Conservation (phyloP, 1,139 yeast genomes). For the Diutina sp. region DNA sequence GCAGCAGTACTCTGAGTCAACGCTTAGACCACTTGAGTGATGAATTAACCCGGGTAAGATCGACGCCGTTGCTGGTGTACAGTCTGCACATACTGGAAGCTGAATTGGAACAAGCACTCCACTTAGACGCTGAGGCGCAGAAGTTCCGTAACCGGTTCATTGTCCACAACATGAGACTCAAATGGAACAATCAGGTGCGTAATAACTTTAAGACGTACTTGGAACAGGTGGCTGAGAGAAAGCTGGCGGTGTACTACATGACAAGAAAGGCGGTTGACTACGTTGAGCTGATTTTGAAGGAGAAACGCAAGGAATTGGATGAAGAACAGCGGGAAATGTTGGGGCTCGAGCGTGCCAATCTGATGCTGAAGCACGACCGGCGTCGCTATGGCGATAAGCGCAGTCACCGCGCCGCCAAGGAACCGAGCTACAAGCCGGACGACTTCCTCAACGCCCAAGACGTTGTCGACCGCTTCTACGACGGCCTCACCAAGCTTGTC, state of each 20-base stretch:
- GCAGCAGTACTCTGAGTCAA: background rate
- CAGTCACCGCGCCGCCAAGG: background rate
- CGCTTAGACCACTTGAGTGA: background rate
- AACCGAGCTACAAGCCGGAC: conserved; percentile 1
- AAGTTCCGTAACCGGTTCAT: conserved; percentile 65
- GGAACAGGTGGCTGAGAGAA: conserved; percentile 44
- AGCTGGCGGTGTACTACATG: conserved; percentile 46
- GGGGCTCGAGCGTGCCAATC: background rate
- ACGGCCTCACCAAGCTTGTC: conserved; percentile 15
- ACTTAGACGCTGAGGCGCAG: background rate
- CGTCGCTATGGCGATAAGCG: background rate
- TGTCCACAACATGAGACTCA: conserved; percentile 62
- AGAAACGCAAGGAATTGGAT: background rate
- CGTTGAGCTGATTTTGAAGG: conserved; percentile 18
- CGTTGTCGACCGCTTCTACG: conserved; percentile 21
- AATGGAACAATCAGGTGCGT: conserved; percentile 66
- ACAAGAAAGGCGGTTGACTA: conserved; percentile 63
- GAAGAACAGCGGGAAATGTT: background rate
- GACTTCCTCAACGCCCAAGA: conserved; percentile 17
- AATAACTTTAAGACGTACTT: conserved; percentile 51
- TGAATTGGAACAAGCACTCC: background rate
- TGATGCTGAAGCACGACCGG: background rate
- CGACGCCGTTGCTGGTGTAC: background rate
- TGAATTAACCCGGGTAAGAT: background rate
- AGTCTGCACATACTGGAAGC: background rate